These are phyloP conservation scores for Vitis hybrid DNA, from an alignment of 177 flowering plant genomes.

Conservation along the genomic window DNA sequence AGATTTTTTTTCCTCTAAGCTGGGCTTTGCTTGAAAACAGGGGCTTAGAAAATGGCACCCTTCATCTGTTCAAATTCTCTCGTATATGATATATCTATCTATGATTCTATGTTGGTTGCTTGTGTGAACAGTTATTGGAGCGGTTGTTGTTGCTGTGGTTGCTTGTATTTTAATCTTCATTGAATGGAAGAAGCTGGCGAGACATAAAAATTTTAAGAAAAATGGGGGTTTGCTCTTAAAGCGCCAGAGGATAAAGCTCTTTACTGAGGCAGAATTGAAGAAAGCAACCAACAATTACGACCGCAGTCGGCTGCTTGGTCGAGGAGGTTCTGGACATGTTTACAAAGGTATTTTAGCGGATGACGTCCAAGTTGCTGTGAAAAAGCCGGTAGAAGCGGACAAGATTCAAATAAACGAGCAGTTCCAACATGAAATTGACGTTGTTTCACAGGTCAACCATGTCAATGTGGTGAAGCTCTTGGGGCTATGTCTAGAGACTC, in stretches of 20 bases:
- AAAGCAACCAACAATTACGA: conserved; percentile 12
- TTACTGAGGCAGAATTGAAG: conserved; percentile 1
- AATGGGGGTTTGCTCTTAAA: conserved; percentile 10
- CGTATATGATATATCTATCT: too few species aligned
- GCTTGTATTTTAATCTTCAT: neutral
- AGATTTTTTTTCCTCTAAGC: too few species aligned
- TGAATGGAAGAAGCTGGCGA: neutral
- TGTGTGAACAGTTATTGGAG: conserved; percentile 3
- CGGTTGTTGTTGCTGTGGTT: neutral
- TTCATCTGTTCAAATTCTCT: too few species aligned
- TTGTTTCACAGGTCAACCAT: conserved; percentile 8
- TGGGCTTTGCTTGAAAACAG: too few species aligned
- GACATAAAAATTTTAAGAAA: neutral
- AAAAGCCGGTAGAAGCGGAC: conserved; percentile 4
- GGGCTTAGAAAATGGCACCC: too few species aligned
- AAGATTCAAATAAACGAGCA: neutral
- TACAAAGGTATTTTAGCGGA: neutral
- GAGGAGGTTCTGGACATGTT: conserved; percentile 5
- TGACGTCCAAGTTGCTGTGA: conserved; percentile 2
- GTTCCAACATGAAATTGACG: conserved; percentile 7
- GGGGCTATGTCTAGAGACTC: conserved; percentile 13
- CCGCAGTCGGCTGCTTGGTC: neutral
- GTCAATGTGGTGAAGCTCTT: conserved; percentile 12
- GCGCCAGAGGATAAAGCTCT: conserved; percentile 6
- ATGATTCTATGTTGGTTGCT: too few species aligned